phyloP scores from a whole-genome alignment of 2,329 filamentous ascomycete genomes.

The Hypoxylon sp. region DNA sequence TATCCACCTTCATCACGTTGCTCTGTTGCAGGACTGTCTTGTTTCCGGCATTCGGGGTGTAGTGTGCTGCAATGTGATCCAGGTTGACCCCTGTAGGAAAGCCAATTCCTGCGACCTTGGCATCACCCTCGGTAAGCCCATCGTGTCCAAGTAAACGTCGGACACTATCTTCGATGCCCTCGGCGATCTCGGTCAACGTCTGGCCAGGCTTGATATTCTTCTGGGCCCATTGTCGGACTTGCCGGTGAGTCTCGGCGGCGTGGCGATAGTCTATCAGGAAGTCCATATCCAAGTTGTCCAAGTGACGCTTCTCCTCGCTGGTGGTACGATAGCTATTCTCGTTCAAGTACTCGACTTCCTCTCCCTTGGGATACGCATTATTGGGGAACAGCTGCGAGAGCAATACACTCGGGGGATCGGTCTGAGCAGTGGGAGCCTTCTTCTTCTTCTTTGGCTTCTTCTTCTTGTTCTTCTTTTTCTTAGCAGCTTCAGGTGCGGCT shows the following conservation, averaged over 20 bases:
- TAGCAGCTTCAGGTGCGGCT: constrained; percentile 50
- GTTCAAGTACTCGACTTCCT: constrained; percentile 79
- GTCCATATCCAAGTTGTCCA: constrained; percentile 81
- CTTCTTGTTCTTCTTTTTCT: constrained; percentile 87
- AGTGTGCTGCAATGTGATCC: constrained; percentile 87
- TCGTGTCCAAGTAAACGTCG: constrained; percentile 78
- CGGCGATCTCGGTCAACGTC: constrained; percentile 81
- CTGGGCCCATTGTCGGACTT: constrained; percentile 85
- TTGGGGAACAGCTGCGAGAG: constrained; percentile 78
- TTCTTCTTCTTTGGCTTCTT: constrained; percentile 78
- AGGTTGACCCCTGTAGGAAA: constrained; percentile 86
- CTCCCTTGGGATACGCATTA: constrained; percentile 76
- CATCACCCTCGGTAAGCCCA: constrained; percentile 80
- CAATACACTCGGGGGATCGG: constrained; percentile 77
- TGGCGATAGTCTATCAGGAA: constrained; percentile 84
- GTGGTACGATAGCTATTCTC: constrained; percentile 84
- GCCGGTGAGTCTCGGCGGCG: constrained; percentile 87
- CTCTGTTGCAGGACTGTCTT: constrained; percentile 75
- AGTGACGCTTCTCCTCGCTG: constrained; percentile 82
- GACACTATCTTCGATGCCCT: constrained; percentile 86
- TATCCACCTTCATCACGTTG: constrained; percentile 85
- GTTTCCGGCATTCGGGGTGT: constrained; percentile 86
- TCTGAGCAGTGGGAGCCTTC: constrained; percentile 72
- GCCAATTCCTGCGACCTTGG: constrained; percentile 80
- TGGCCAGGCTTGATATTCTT: constrained; percentile 83